phyloP scores from a whole-genome alignment of 768 basidiomycete genomes.

The Crepidotus variabilis region DNA sequence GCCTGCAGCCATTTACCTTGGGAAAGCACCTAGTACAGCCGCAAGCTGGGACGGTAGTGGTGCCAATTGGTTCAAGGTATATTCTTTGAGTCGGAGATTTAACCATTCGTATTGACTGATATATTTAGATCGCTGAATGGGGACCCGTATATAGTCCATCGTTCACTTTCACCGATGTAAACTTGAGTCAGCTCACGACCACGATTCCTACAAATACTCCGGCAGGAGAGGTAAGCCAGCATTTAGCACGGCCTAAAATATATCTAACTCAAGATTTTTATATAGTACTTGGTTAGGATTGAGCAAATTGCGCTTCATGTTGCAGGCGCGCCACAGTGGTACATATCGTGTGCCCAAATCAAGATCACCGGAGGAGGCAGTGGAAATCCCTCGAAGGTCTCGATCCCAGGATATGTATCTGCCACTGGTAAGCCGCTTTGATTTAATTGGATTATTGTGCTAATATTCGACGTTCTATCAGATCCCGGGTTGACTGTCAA shows the following conservation, averaged over 20 bases:
- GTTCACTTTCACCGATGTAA: slow-evolving; percentile 30
- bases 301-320: slow-evolving; percentile 47
- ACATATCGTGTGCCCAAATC: slow-evolving; percentile 48
- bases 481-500: slow-evolving; percentile 41
- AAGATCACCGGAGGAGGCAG: slow-evolving; percentile 38
- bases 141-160: slow-evolving; percentile 31
- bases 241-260: too few relatives aligned
- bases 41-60: slow-evolving; percentile 46
- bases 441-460: not conserved
- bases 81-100: slow-evolving; percentile 7
- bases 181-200: slow-evolving; percentile 28
- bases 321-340: slow-evolving; percentile 42
- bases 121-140: slow-evolving; percentile 35
- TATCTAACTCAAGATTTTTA: not conserved
- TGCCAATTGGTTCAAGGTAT: slow-evolving; percentile 46
- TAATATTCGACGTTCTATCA: not conserved
- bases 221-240: slow-evolving; percentile 34
- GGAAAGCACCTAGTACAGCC: slow-evolving; percentile 39
- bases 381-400: slow-evolving; percentile 42
- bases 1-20: slow-evolving; percentile 45
- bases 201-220: slow-evolving; percentile 40
- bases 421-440: slow-evolving; percentile 21
- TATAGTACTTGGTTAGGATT: slow-evolving; percentile 40
- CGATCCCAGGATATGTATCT: slow-evolving; percentile 45
- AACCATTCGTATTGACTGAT: not conserved